These are phyloP conservation scores for Urochloa ruziziensis DNA, from an alignment of 176 grass and related monocot genomes.

Conservation along the genomic window DNA sequence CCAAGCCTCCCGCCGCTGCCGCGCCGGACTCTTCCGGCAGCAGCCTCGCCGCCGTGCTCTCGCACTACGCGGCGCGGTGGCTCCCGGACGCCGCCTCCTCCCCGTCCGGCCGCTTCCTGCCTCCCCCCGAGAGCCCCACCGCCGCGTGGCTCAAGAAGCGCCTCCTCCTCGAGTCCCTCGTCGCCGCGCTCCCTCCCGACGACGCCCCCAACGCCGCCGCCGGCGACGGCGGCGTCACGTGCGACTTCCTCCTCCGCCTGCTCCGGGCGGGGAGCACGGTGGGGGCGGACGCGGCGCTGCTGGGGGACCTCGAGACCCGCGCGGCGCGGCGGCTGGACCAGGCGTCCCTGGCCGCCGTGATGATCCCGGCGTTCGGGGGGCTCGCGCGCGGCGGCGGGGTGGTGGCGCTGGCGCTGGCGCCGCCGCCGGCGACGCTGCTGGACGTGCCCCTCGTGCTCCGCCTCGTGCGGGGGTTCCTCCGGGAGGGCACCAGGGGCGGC, in stretches of 20 bases:
- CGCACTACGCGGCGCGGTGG: slow-evolving; percentile 80
- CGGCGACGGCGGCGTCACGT: slow-evolving; percentile 42
- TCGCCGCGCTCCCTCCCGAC: slow-evolving; percentile 69
- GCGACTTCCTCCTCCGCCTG: slow-evolving; percentile 73
- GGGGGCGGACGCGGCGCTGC: slow-evolving; percentile 56
- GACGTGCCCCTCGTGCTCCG: slow-evolving; percentile 73
- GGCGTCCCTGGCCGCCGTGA: slow-evolving; percentile 70
- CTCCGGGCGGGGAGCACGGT: slow-evolving; percentile 62
- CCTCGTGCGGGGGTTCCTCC: slow-evolving; percentile 52
- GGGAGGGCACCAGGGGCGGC: slow-evolving; percentile 6
- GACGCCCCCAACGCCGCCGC: background rate
- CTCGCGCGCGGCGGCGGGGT: background rate
- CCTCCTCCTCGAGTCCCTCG: slow-evolving; percentile 79
- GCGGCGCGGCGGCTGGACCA: slow-evolving; percentile 68
- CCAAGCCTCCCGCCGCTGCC: slow-evolving; percentile 34
- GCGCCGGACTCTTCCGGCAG: background rate
- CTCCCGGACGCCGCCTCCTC: slow-evolving; percentile 69
- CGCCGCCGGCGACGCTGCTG: slow-evolving; percentile 52
- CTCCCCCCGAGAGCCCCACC: slow-evolving; percentile 67
- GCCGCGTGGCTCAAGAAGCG: slow-evolving; percentile 82
- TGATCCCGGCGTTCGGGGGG: slow-evolving; percentile 72
- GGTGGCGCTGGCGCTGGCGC: background rate
- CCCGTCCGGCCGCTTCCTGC: slow-evolving; percentile 39
- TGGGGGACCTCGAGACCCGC: slow-evolving; percentile 69
- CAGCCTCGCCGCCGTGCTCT: slow-evolving; percentile 68